Base-by-base conservation (phyloP, 176 grass and related monocot species). In the Eremochloa ophiuroides region DNA sequence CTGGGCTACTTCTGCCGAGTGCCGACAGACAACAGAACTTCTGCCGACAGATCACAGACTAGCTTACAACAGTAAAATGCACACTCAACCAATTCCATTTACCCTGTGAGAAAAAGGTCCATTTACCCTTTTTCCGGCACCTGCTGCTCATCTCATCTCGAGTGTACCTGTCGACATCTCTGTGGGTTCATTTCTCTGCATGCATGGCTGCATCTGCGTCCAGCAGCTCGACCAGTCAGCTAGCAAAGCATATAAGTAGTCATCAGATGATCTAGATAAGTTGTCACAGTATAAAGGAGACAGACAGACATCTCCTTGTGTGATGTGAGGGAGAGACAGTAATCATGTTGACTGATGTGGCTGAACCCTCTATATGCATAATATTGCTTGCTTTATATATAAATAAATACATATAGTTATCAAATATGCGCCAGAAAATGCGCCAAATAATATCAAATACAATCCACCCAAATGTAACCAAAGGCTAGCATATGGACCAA, bases 41-140 rank as follows among this genome's bases (percentile, higher is more conserved):
- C 17, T 50, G 47, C 47, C 0, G 17, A 60, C 70, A 50, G 17
- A 50, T 20, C 17, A 51, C 18, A 51, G 47, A 51, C 6, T 51
- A 51, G 6, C 17, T 51, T 51, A 51, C 47, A 53, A 34, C 53
- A 75, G 77, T 89, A 83, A 83, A 89, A 85, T 89, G 82, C 65
- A 77, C 77, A 85, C 82, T 41, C 17, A 62, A 44, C 33, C 69
- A 51, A 71, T 50, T 43, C 40, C 62, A 85, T 76, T 41, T 71
- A 81, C 56, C 40, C 77, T n/a, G n/a, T n/a, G n/a, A n/a, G n/a
- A n/a, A n/a, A n/a, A n/a, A n/a, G n/a, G n/a, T n/a, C n/a, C n/a
- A n/a, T n/a, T n/a, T n/a, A n/a, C n/a, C n/a, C n/a, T n/a, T n/a
- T n/a, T n/a, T n/a, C n/a, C n/a, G n/a, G n/a, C n/a, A n/a, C n/a